Evolutionary conservation across 1,284 basidiomycete species (phyloP).

Genomic region (Marasmius tenuissimus): DNA sequence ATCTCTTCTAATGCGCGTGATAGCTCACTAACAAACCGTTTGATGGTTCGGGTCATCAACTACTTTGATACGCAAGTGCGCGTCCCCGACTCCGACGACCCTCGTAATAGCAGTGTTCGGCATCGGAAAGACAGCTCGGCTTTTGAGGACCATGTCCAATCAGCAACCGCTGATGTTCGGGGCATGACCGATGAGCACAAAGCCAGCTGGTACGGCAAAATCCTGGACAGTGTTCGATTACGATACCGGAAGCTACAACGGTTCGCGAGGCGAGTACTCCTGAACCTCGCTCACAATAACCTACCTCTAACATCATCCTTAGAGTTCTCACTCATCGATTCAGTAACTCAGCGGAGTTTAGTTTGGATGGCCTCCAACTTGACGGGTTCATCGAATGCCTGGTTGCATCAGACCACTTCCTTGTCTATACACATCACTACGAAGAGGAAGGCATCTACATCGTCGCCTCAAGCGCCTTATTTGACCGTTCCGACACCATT

Average conservation of each 20-base stretch:
- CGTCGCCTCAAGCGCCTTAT: constrained; percentile 82
- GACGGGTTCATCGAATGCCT: constrained; percentile 82
- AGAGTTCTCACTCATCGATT: constrained; percentile 85
- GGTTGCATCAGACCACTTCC: constrained; percentile 88
- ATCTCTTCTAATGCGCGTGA: neutral
- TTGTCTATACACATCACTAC: constrained; percentile 89
- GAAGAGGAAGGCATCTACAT: constrained; percentile 96
- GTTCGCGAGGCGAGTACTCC: constrained; percentile 72
- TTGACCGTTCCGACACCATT: constrained; percentile 81
- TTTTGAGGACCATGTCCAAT: constrained; percentile 24
- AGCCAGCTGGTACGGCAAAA: constrained; percentile 88
- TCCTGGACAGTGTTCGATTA: constrained; percentile 91
- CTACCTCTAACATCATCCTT: neutral
- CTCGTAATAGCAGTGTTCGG: constrained; percentile 17
- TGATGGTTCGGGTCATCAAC: constrained; percentile 88
- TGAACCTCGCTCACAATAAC: neutral
- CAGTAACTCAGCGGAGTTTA: constrained; percentile 95
- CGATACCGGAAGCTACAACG: constrained; percentile 94
- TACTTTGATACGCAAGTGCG: constrained; percentile 95
- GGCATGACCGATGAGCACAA: constrained; percentile 83
- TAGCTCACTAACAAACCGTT: constrained; percentile 85
- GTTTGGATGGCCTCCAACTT: constrained; percentile 78
- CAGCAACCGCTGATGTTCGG: constrained; percentile 22
- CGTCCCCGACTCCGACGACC: constrained; percentile 56
- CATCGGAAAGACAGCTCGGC: constrained; percentile 12